Base-by-base conservation (phyloP, 2,329 filamentous ascomycete species). In the Lojkania enalia region DNA sequence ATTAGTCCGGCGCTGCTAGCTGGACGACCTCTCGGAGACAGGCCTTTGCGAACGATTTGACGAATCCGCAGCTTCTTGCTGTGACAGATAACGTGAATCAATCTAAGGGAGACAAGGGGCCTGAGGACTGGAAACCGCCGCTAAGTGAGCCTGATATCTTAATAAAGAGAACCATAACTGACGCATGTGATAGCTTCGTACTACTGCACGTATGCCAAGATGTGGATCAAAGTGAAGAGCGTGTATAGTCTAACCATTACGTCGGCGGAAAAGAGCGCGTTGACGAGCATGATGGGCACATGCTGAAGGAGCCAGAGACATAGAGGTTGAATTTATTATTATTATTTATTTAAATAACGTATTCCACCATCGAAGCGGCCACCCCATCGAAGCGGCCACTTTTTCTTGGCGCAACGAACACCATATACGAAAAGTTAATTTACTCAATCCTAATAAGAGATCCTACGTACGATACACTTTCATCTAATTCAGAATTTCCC, bases 61-160 rank as follows among this genome's bases (percentile, higher is more conserved):
- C 74, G 1, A 80, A 85, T 42, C 89, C 89, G 0, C 88, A 94
- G 72, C 78, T 94, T 20, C 80, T 88, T 71, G 86, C 88, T 23
- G 87, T 94, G 6, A 92, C 88, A 3, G 86, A 88, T 64, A 82
- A 79, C 42, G 83, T 90, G 55, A 95, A 95, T 72, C 75, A 83
- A 57, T 54, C 73, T 23, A 94, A 92, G 76, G 74, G 87, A n/a
- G 87, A 90, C 67, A 72, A 77, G 54, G 83, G 83, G 41, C 87
- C 88, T 0, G 88, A 91, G 61, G 67, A 72, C 9, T 95, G 88
- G 88, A 86, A 89, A 74, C 89, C 87, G 15, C 54, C 57, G 48
- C 59, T 63, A 51, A 55, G 46, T 54, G 33, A 45, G 43, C 39
- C 21, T 21, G 14, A 43, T 20, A 15, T 19, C 30, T 25, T 12